Evolutionary conservation across 768 basidiomycete species (phyloP).

Genomic region (Lentinula sp.): DNA sequence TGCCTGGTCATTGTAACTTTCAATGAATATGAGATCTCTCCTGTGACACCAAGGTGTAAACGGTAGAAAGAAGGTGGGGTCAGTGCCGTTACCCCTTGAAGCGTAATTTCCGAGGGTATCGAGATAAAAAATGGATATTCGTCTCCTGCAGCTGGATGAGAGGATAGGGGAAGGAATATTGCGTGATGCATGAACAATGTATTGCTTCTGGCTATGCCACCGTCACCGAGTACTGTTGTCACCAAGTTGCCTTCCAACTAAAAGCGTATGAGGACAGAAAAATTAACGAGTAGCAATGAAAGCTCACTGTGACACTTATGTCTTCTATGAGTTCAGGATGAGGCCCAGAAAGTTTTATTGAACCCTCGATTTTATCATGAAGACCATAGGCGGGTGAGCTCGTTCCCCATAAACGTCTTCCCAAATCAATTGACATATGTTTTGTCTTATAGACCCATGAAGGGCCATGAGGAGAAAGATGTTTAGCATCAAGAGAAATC

Average conservation of each 20-base stretch:
- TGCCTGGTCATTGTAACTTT: background rate
- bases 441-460: conserved; percentile 1
- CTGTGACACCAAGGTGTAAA: background rate
- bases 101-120: conserved; percentile 1
- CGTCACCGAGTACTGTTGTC: background rate
- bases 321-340: background rate
- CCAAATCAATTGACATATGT: conserved; percentile 1
- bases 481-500: background rate
- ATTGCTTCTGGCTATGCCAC: background rate
- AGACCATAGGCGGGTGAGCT: conserved; percentile 1
- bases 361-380: background rate
- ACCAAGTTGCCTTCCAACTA: conserved; percentile 1
- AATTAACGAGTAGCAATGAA: background rate
- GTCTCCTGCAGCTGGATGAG: background rate
- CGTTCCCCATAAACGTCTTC: conserved; percentile 1
- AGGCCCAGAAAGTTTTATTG: background rate
- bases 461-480: background rate
- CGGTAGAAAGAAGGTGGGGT: conserved; percentile 5
- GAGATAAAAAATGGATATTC: background rate
- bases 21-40: conserved; percentile 5
- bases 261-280: background rate
- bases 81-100: background rate
- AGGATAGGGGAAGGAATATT: background rate
- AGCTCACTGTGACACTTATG: background rate
- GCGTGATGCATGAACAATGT: background rate